Evolutionary conservation across 108 stramenopile genomes (phyloP).

Genomic region (Aurantiochytrium sp.): DNA sequence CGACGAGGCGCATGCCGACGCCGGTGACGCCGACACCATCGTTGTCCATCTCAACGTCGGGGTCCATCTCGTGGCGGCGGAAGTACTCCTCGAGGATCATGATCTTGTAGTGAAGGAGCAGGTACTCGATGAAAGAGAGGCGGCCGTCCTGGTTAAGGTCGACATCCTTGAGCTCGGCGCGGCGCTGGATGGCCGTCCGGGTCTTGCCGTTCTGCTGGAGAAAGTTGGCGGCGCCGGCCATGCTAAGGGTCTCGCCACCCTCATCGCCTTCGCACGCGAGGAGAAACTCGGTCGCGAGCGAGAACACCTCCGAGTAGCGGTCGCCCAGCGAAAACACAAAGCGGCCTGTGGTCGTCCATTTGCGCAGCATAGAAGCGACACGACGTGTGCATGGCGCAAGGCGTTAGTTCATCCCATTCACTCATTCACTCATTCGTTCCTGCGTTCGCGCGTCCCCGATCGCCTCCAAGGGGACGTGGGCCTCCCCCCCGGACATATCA

Average conservation of each 20-base stretch:
- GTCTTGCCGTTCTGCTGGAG: slow-evolving; percentile 31
- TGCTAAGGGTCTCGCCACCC: neutral
- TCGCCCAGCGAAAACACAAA: slow-evolving; percentile 15
- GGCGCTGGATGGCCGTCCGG: slow-evolving; percentile 22
- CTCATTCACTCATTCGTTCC: neutral
- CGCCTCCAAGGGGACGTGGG: too few relatives aligned
- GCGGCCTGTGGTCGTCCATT: neutral
- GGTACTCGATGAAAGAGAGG: slow-evolving; percentile 13
- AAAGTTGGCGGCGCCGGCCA: slow-evolving; percentile 13
- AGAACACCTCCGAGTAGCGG: neutral
- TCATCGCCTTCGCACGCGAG: neutral
- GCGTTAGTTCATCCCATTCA: neutral
- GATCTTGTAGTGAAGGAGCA: slow-evolving; percentile 35
- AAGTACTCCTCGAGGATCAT: slow-evolving; percentile 33
- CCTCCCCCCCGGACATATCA: too few relatives aligned
- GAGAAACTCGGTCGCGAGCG: neutral
- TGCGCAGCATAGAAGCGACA: neutral
- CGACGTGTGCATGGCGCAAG: neutral
- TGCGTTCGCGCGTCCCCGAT: neutral
- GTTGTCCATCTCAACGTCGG: neutral
- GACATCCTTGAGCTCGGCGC: slow-evolving; percentile 28
- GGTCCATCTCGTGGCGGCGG: neutral
- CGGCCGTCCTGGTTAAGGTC: slow-evolving; percentile 19
- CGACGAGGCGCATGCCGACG: slow-evolving; percentile 19
- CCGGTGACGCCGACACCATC: slow-evolving; percentile 27